Percentiles rank a stretch among this genome's conserved stretches.
These are phyloP conservation scores for Pseudevernia furfuracea DNA, from an alignment of 495 filamentous ascomycete genomes.

Conservation along the genomic window DNA sequence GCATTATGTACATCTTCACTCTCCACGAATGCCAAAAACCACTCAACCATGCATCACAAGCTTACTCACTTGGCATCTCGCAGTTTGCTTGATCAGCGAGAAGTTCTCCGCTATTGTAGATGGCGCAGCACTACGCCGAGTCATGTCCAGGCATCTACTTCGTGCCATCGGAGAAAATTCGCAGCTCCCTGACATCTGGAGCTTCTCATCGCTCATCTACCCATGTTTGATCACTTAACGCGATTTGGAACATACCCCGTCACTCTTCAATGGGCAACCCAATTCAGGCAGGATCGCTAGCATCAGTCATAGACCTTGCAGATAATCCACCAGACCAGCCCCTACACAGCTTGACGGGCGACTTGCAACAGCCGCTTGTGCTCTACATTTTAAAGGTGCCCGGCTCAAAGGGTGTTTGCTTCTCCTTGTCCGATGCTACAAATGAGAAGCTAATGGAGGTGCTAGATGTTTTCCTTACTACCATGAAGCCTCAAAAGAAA, in stretches of 20 bases:
- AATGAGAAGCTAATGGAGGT: constrained; percentile 14
- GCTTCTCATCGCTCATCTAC: not conserved
- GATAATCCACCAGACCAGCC: constrained; percentile 81
- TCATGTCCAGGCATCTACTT: not conserved
- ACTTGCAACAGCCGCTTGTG: constrained; percentile 56
- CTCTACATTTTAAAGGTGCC: constrained; percentile 91
- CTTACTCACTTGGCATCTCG: not conserved
- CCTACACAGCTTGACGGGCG: constrained; percentile 55
- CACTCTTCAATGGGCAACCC: constrained; percentile 35
- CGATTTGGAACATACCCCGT: not conserved
- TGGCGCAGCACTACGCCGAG: not conserved
- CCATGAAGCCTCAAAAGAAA: constrained; percentile 76
- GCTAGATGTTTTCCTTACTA: constrained; percentile 87
- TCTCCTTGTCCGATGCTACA: not conserved
- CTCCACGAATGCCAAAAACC: not conserved
- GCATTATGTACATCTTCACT: not conserved
- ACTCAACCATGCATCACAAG: not conserved
- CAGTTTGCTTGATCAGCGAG: not conserved
- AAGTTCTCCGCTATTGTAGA: not conserved
- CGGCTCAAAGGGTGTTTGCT: constrained; percentile 67
- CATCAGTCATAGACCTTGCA: constrained; percentile 69
- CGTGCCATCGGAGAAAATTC: not conserved
- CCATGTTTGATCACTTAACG: not conserved
- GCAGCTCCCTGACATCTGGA: constrained; percentile 10
- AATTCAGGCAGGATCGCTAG: constrained; percentile 76